These are phyloP conservation scores for Amesomyces nigricolor DNA, from an alignment of 2,329 filamentous ascomycete genomes.

Conservation along the genomic window DNA sequence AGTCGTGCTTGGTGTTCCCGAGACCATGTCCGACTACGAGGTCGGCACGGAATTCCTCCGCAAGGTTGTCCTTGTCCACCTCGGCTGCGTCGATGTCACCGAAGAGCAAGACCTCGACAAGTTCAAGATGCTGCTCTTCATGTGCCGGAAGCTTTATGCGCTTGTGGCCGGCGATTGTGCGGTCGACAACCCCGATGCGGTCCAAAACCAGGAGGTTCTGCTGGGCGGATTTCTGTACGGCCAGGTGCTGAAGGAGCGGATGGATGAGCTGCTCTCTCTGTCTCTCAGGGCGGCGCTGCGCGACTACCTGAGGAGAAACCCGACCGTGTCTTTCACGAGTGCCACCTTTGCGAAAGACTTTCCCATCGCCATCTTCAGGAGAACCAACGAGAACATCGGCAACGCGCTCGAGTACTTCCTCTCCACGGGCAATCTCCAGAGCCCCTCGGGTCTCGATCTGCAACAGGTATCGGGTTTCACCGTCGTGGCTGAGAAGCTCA, in stretches of 20 bases:
- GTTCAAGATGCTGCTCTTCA: constrained; percentile 88
- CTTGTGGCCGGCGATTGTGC: constrained; percentile 88
- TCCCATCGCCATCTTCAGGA: constrained; percentile 67
- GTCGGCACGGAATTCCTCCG: constrained; percentile 87
- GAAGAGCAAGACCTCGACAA: constrained; percentile 84
- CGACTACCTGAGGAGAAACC: constrained; percentile 51
- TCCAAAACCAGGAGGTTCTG: constrained; percentile 92
- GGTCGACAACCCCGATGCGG: constrained; percentile 91
- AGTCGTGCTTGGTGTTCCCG: constrained; percentile 75
- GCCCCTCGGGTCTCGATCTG: constrained; percentile 84
- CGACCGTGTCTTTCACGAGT: constrained; percentile 68
- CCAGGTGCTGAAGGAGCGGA: constrained; percentile 88
- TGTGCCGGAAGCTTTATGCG: constrained; percentile 92
- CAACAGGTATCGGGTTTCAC: constrained; percentile 94
- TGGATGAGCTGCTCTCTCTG: constrained; percentile 76
- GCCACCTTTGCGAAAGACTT: constrained; percentile 77
- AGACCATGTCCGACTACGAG: constrained; percentile 80
- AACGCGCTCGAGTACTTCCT: constrained; percentile 89
- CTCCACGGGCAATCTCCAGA: constrained; percentile 89
- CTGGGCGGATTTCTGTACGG: constrained; percentile 91
- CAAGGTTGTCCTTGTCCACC: constrained; percentile 83
- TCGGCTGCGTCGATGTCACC: constrained; percentile 80
- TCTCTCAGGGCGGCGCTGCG: constrained; percentile 48
- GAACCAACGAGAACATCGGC: constrained; percentile 83
- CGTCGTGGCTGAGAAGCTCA: constrained; percentile 97